Conservation (phyloP, 768 basidiomycete species). For the Pleurotus djamor region DNA sequence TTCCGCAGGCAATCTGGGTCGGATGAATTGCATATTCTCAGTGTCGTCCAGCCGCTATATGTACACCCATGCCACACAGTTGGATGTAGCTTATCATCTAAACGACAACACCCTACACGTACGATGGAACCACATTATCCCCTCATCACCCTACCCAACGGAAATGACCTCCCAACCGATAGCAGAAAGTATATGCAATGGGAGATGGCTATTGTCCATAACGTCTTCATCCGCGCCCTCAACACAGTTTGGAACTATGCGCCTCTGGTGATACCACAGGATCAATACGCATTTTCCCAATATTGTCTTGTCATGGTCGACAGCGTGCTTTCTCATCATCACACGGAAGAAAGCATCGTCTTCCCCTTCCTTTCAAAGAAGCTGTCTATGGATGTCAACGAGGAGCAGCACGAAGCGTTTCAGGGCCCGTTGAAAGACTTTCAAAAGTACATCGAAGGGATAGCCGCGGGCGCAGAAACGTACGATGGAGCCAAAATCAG, state of each 20-base stretch:
- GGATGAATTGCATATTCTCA: no score
- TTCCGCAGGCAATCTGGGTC: no score
- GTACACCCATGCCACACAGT: no score
- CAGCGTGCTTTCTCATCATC: conserved; percentile 19
- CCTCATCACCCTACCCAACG: neutral
- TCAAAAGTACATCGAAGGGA: conserved; percentile 14
- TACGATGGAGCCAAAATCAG: conserved; percentile 17
- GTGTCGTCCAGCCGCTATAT: no score
- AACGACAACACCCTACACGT: neutral
- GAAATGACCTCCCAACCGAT: neutral
- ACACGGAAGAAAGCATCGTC: conserved; percentile 19
- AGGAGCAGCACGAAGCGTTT: conserved; percentile 22
- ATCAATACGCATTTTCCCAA: conserved; percentile 18
- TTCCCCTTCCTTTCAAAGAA: conserved; percentile 22
- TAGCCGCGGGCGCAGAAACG: conserved; percentile 4
- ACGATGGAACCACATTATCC: conserved; percentile 2
- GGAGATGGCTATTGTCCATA: conserved; percentile 10
- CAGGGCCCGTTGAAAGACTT: conserved; percentile 15
- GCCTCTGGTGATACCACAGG: conserved; percentile 5
- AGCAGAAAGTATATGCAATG: neutral
- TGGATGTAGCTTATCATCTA: no score
- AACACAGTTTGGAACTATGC: conserved; percentile 8
- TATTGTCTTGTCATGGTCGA: conserved; percentile 16
- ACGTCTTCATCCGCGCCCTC: conserved; percentile 1
- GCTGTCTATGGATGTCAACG: conserved; percentile 19